A percentile compares a stretch with the other conserved stretches of the same genome.
These are phyloP conservation scores for Ceratocystis lukuohia DNA, from an alignment of 2,329 filamentous ascomycete species.

Conservation along the genomic window DNA sequence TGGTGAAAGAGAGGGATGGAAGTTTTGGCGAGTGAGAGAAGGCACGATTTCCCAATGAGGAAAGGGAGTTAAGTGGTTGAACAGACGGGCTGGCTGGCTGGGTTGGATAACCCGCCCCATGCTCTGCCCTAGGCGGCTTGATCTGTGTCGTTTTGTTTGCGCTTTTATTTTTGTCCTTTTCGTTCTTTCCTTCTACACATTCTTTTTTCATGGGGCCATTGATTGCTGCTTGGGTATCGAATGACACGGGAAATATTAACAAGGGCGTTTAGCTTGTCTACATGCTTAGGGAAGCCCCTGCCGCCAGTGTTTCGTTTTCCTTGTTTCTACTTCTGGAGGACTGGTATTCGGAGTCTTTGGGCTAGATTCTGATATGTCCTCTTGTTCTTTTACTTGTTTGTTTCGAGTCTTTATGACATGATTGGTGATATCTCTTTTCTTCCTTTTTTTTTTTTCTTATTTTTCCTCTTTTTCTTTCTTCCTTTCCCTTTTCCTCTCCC, in stretches of 20 bases:
- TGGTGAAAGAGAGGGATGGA: slow-evolving; percentile 67
- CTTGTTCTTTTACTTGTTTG: neutral
- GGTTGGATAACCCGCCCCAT: neutral
- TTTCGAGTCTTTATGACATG: neutral
- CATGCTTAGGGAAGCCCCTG: neutral
- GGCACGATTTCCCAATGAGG: slow-evolving; percentile 13
- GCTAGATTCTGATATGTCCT: neutral
- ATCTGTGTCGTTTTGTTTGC: neutral
- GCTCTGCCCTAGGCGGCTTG: neutral
- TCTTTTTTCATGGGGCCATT: neutral
- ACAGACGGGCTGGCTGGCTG: neutral
- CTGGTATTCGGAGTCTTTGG: neutral
- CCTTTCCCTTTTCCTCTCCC: slow-evolving; percentile 7
- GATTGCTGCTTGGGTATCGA: neutral
- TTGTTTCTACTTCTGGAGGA: neutral
- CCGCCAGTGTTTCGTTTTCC: neutral
- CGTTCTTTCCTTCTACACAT: neutral
- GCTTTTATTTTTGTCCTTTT: neutral
- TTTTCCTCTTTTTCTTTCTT: slow-evolving; percentile 2
- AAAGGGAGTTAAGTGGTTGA: neutral
- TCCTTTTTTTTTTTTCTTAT: slow-evolving; percentile 4
- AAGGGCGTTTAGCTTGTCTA: neutral
- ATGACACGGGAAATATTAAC: neutral
- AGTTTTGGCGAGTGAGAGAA: slow-evolving; percentile 58
- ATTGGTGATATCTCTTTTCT: slow-evolving; percentile 4